These are phyloP conservation scores for Dunaliella sp. DNA, from an alignment of 139 green algal genomes.

Conservation along the genomic window DNA sequence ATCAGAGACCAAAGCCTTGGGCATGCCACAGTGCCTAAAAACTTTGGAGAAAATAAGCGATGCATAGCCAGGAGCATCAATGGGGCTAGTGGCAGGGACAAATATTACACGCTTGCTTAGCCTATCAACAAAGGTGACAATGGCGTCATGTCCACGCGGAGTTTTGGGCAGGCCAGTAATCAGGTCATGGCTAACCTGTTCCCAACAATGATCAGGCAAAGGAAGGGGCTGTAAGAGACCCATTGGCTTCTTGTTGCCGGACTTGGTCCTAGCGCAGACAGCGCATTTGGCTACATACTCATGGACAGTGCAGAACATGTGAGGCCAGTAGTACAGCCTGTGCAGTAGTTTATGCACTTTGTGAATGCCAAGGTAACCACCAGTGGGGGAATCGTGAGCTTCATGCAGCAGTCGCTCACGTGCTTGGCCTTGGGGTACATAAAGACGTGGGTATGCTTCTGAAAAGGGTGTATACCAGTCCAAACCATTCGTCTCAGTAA, in stretches of 20 bases:
- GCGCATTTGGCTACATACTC: conserved; percentile 36
- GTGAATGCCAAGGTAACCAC: background rate
- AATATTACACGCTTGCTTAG: conserved; percentile 56
- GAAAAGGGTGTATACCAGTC: background rate
- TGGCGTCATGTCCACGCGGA: conserved; percentile 20
- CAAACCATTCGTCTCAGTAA: background rate
- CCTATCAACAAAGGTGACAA: conserved; percentile 59
- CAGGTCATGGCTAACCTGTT: conserved; percentile 56
- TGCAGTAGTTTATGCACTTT: background rate
- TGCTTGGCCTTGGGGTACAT: background rate
- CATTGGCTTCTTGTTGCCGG: background rate
- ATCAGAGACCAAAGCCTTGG: conserved; percentile 55
- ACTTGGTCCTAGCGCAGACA: conserved; percentile 42
- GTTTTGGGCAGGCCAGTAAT: conserved; percentile 51
- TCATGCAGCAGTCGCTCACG: background rate
- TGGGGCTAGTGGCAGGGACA: conserved; percentile 26
- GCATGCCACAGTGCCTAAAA: conserved; percentile 43
- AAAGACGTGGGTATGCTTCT: background rate
- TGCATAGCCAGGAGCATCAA: conserved; percentile 30
- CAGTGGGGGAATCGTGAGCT: background rate
- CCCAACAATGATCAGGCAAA: conserved; percentile 39
- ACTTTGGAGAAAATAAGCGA: conserved; percentile 40
- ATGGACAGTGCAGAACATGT: background rate
- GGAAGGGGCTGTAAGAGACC: conserved; percentile 49
- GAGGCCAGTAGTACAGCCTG: background rate